Conservation (phyloP, 1,139 yeast species). For the Diutina catenulata region DNA sequence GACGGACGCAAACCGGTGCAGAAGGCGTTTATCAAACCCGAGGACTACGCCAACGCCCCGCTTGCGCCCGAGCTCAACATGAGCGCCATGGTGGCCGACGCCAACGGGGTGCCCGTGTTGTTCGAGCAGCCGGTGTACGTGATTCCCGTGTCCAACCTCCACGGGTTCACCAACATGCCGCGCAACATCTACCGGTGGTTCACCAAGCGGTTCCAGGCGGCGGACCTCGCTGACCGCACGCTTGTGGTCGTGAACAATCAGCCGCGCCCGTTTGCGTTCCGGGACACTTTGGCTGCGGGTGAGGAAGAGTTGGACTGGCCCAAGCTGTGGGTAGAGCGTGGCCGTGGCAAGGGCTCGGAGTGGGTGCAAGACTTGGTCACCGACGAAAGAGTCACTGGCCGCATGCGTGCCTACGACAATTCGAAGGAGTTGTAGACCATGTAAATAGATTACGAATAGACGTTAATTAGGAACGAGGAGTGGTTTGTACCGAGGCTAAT, state of each 20-base stretch:
- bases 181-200: conserved; percentile 69
- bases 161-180: conserved; percentile 74
- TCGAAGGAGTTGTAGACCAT: not conserved
- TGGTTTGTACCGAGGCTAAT: too few relatives aligned
- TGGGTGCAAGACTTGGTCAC: conserved; percentile 73
- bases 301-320: conserved; percentile 93
- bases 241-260: conserved; percentile 46
- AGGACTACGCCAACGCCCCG: conserved; percentile 38
- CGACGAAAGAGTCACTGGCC: conserved; percentile 53
- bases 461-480: too few relatives aligned
- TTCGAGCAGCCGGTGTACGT: conserved; percentile 70
- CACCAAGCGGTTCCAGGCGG: conserved; percentile 59
- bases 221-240: conserved; percentile 54
- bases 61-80: conserved; percentile 53
- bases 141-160: conserved; percentile 58
- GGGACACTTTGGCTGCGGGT: conserved; percentile 43
- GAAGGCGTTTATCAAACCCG: conserved; percentile 49
- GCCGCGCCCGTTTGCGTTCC: conserved; percentile 42
- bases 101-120: conserved; percentile 40
- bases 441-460: not conserved
- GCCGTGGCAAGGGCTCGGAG: conserved; percentile 61
- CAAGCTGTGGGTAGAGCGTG: conserved; percentile 64
- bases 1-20: conserved; percentile 35
- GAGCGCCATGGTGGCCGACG: conserved; percentile 14
- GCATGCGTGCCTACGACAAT: conserved; percentile 37